phyloP scores from a whole-genome alignment of 225 moss, liverwort and hornwort species.

The Physcomitrium patens region DNA sequence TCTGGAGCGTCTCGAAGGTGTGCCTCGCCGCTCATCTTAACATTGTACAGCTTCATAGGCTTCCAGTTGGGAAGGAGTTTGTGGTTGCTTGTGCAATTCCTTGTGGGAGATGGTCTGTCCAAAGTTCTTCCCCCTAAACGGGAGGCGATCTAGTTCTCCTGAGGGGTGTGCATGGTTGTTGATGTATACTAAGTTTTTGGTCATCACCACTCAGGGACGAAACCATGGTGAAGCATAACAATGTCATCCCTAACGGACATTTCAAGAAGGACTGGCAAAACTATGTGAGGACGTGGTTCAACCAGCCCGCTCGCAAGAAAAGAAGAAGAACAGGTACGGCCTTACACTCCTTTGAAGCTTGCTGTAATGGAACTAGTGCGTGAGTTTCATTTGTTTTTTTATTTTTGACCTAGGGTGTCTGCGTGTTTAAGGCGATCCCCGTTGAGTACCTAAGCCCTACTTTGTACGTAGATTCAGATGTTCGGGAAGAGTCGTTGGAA shows the following conservation, averaged over 20 bases:
- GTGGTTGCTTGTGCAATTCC: not conserved
- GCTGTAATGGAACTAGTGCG: not conserved
- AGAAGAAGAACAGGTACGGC: conserved; percentile 60
- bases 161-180: not conserved
- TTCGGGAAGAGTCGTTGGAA: too few relatives aligned
- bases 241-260: conserved; percentile 79
- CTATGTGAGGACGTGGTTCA: conserved; percentile 85
- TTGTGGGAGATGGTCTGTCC: not conserved
- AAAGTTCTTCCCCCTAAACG: not conserved
- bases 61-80: too few relatives aligned
- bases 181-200: not conserved
- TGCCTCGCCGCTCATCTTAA: not conserved
- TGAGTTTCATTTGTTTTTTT: not conserved
- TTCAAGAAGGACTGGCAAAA: conserved; percentile 92
- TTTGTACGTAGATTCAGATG: too few relatives aligned
- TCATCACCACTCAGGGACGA: conserved; percentile 22
- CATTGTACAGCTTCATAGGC: too few relatives aligned
- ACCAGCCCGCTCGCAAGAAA: conserved; percentile 77
- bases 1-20: conserved; percentile 21
- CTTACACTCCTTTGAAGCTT: not conserved
- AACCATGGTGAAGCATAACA: conserved; percentile 84
- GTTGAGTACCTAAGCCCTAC: too few relatives aligned
- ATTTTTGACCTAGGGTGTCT: too few relatives aligned
- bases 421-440: not conserved
- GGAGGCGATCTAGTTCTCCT: not conserved